A percentile compares a stretch with the other conserved stretches of the same genome.
phyloP scores from a whole-genome alignment of 2,329 filamentous ascomycete genomes.

The Colletotrichum tamarilloi region DNA sequence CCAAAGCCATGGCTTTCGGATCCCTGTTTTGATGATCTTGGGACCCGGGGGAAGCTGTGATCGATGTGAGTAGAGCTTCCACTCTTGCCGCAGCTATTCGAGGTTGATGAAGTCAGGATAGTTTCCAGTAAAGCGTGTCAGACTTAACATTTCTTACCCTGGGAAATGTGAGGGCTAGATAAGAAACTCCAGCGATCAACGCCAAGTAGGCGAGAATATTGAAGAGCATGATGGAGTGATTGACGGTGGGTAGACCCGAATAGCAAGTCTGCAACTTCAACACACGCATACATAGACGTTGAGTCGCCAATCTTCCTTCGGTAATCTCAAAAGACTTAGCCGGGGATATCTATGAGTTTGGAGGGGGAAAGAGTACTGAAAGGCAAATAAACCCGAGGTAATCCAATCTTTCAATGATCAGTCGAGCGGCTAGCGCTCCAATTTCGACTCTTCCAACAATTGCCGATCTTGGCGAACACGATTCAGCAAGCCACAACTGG shows the following conservation, averaged over 20 bases:
- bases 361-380: too few relatives aligned
- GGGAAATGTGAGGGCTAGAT: conserved; percentile 42
- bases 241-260: not conserved
- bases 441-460: conserved; percentile 32
- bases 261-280: not conserved
- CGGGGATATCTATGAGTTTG: not conserved
- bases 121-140: not conserved
- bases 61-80: conserved; percentile 51
- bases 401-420: not conserved
- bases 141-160: conserved; percentile 35
- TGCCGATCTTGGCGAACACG: conserved; percentile 36
- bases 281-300: not conserved
- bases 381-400: not conserved
- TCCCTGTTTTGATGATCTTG: conserved; percentile 48
- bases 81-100: conserved; percentile 48
- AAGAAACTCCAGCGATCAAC: conserved; percentile 38
- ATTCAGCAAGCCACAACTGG: conserved; percentile 24
- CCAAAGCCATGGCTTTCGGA: conserved; percentile 55
- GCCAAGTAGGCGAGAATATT: conserved; percentile 35
- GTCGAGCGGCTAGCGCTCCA: not conserved
- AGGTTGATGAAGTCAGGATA: not conserved
- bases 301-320: not conserved
- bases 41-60: conserved; percentile 52
- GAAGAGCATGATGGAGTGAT: not conserved
- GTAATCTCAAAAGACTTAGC: not conserved